Base-by-base conservation (phyloP, 2,329 filamentous ascomycete species). In the Nannizzia gypsea region DNA sequence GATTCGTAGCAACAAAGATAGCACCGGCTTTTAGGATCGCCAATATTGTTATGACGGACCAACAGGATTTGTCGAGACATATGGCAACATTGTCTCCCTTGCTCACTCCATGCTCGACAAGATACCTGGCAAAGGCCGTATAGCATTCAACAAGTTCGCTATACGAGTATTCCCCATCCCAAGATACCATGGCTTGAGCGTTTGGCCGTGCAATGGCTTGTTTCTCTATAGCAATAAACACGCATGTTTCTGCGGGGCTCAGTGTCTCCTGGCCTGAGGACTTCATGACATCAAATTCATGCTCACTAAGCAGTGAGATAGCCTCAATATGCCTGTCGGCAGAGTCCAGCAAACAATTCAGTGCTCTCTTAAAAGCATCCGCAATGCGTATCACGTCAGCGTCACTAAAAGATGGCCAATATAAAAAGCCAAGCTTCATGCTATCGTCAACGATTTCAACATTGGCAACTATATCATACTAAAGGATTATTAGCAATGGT, bases 81-180 rank as follows among this genome's bases (percentile, higher is more conserved):
- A 54, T 28, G 20, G 42, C 57, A 52, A 59, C 17, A 20, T 22
- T 48, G 8, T 59, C 57, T 28, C 60, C 60, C 17, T 22, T 56
- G 31, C 24, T 55, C 2, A 61, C 56, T 9, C 55, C 59, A 46
- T 58, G n/a, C 5, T 38, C 9, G 8, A 58, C n/a, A 1, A 61
- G 34, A 11, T 54, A 28, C 15, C 46, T 55, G 6, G 70, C 67
- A 46, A 66, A 63, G 58, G 22, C 65, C 60, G 57, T 70, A 61
- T 62, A 71, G 62, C 72, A 67, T 6, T 61, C 65, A 11, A 70
- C 66, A 28, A 71, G 46, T 50, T 71, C 59, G 2, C 24, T 56
- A 48, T 69, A 71, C 0, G 68, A 66, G 15, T 69, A 61, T 6
- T 63, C 59, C 6, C 69, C 68, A 60, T 71, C 69, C 68, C 68